A percentile compares a stretch with the other conserved stretches of the same genome.
phyloP scores from a whole-genome alignment of 345 rosid genomes.

The Toxicodendron radicans region DNA sequence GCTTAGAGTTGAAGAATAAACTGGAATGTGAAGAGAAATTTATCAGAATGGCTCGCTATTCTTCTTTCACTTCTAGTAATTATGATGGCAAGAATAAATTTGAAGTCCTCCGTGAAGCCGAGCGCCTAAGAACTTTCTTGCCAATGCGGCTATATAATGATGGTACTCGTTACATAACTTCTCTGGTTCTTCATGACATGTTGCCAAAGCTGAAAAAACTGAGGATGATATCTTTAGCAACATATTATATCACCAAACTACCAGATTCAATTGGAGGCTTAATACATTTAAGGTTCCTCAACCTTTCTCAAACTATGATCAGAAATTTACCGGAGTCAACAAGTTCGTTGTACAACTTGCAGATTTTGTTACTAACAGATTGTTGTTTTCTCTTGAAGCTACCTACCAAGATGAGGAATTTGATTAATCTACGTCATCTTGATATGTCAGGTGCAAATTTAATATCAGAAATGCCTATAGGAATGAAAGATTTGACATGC shows the following conservation, averaged over 20 bases:
- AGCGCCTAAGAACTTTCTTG: background rate
- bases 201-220: background rate
- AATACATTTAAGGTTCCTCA: background rate
- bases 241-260: background rate
- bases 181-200: background rate
- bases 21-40: background rate
- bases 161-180: background rate
- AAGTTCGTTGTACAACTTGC: background rate
- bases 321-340: background rate
- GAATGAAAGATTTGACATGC: background rate
- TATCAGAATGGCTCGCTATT: background rate
- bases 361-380: background rate
- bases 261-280: background rate
- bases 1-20: background rate
- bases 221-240: background rate
- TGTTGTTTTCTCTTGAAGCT: background rate
- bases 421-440: conserved; percentile 11
- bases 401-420: background rate
- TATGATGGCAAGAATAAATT: background rate
- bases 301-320: background rate
- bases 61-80: background rate
- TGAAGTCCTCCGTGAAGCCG: background rate
- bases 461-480: background rate
- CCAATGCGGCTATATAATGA: background rate
- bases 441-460: background rate